Evolutionary conservation across 257 asterid genomes (phyloP).

Genomic region (Echium plantagineum): DNA sequence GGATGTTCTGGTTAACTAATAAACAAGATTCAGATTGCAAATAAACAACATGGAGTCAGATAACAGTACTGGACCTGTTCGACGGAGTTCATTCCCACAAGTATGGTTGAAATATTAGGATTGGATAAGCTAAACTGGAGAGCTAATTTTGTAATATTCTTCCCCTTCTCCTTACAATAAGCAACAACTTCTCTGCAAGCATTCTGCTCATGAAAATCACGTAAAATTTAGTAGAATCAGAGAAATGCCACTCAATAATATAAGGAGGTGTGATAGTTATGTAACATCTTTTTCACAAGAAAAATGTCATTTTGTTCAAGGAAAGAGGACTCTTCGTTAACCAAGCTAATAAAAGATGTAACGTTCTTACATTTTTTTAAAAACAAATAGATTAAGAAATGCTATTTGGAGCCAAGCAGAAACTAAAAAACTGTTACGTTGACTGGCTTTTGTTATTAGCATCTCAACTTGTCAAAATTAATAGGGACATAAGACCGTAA

Average conservation of each 20-base stretch:
- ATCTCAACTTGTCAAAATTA: background rate
- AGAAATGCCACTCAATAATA: background rate
- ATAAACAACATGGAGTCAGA: constrained; percentile 7
- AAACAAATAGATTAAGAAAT: too few species aligned
- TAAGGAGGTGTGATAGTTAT: background rate
- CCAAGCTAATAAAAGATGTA: too few species aligned
- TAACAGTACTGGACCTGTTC: constrained; percentile 43
- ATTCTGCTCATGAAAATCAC: constrained; percentile 36
- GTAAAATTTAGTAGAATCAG: background rate
- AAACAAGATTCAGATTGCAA: background rate
- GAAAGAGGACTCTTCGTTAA: too few species aligned
- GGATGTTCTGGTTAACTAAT: background rate
- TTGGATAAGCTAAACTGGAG: constrained; percentile 77
- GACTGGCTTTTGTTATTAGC: background rate
- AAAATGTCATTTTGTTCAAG: too few species aligned
- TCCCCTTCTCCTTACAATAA: constrained; percentile 57
- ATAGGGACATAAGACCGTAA: background rate
- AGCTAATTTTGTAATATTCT: constrained; percentile 66
- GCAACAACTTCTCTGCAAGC: constrained; percentile 78
- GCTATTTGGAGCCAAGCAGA: background rate
- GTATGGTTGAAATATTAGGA: constrained; percentile 58
- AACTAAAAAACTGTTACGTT: background rate
- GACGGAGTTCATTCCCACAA: constrained; percentile 90
- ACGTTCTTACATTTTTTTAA: too few species aligned
- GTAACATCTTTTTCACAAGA: background rate